A percentile compares a stretch with the other conserved stretches of the same genome.
Conservation (phyloP, 805 yeast genomes). For the Ogataea nakhonphanomensis region DNA sequence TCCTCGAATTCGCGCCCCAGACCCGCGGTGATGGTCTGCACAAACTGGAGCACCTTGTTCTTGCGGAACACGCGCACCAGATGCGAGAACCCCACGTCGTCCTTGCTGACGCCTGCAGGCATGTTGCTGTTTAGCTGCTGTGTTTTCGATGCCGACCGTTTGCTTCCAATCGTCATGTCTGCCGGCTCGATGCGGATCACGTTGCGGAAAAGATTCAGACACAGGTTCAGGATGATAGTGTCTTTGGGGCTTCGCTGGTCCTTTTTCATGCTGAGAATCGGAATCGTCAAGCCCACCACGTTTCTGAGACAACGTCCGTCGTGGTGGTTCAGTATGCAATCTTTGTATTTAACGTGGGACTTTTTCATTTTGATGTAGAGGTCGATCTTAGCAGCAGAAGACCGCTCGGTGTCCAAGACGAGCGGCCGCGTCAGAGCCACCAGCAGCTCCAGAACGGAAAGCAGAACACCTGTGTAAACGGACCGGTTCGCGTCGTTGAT, state of each 20-base stretch:
- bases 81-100: slow-evolving; percentile 64
- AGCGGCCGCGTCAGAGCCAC: slow-evolving; percentile 88
- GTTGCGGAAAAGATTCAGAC: slow-evolving; percentile 72
- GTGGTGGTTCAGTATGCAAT: slow-evolving; percentile 53
- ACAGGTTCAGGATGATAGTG: slow-evolving; percentile 66
- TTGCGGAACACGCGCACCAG: slow-evolving; percentile 57
- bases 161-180: slow-evolving; percentile 45
- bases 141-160: slow-evolving; percentile 33
- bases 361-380: slow-evolving; percentile 59
- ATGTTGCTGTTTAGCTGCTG: slow-evolving; percentile 36
- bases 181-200: slow-evolving; percentile 75
- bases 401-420: slow-evolving; percentile 54
- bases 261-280: slow-evolving; percentile 49
- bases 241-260: slow-evolving; percentile 66
- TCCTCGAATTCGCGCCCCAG: slow-evolving; percentile 62
- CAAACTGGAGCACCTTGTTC: slow-evolving; percentile 69
- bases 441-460: slow-evolving; percentile 72
- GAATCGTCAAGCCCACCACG: slow-evolving; percentile 62
- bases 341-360: slow-evolving; percentile 70
- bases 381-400: slow-evolving; percentile 53
- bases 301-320: slow-evolving; percentile 66
- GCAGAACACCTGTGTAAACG: slow-evolving; percentile 57
- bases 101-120: slow-evolving; percentile 55
- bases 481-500: slow-evolving; percentile 33
- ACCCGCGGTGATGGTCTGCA: slow-evolving; percentile 68